A percentile compares a stretch with the other conserved stretches of the same genome.
Conservation (phyloP, 371 early-diverging fungal species). For the Mucor piriformis region DNA sequence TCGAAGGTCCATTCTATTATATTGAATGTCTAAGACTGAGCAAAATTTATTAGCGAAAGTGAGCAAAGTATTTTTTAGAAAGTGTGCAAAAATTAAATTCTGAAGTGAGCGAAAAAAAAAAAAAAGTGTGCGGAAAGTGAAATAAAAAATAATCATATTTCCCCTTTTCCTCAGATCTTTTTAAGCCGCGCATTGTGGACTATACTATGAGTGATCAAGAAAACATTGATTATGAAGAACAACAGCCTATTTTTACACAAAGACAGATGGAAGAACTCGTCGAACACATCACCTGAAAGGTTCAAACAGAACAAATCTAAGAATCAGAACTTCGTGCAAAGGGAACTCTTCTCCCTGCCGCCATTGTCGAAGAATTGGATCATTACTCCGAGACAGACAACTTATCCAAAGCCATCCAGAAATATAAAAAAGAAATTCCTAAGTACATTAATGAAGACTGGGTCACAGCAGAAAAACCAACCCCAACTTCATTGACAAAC, state of each 20-base stretch:
- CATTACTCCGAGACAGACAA: background rate
- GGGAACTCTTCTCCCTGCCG: background rate
- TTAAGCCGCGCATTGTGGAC: background rate
- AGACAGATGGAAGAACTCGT: background rate
- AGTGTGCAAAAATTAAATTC: too few relatives aligned
- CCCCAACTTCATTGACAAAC: background rate
- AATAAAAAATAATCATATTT: background rate
- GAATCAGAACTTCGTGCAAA: background rate
- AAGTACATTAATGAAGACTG: background rate
- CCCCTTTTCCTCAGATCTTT: slow-evolving; percentile 1
- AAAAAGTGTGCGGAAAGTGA: too few relatives aligned
- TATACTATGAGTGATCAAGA: background rate
- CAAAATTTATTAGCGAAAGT: too few relatives aligned
- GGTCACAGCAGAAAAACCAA: background rate
- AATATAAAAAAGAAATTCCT: background rate
- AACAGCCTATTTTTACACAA: background rate
- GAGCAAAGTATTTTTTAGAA: too few relatives aligned
- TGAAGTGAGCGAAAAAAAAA: too few relatives aligned
- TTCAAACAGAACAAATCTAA: background rate
- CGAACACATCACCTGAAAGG: background rate
- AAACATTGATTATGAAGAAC: background rate
- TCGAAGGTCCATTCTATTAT: too few relatives aligned
- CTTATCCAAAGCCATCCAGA: background rate
- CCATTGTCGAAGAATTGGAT: slow-evolving; percentile 4
- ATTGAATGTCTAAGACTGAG: too few relatives aligned